phyloP scores from a whole-genome alignment of 78 protist species.

The Dictyostelium discoideum region dicty_2.7 NC_007091.3:2637501-2638000 shows the following conservation, averaged over 20 bases:
- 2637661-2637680: not conserved
- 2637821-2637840: too few species aligned
- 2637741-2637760: not conserved
- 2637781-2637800: not conserved
- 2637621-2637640: not conserved
- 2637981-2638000: not conserved
- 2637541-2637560: not conserved
- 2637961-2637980: not conserved
- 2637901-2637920: not conserved
- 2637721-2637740: not conserved
- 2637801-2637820: too few species aligned
- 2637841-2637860: not conserved
- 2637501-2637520: not conserved
- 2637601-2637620: not conserved
- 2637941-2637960: not conserved
- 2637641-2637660: not conserved
- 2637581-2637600: not conserved
- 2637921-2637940: not conserved
- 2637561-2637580: too few species aligned
- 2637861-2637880: not conserved
- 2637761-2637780: not conserved
- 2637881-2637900: not conserved
- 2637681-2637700: conserved; percentile 19
- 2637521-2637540: not conserved
- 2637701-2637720: not conserved